Conservation (phyloP, 169 alveolate species). For the Perkinsus marinus region DNA sequence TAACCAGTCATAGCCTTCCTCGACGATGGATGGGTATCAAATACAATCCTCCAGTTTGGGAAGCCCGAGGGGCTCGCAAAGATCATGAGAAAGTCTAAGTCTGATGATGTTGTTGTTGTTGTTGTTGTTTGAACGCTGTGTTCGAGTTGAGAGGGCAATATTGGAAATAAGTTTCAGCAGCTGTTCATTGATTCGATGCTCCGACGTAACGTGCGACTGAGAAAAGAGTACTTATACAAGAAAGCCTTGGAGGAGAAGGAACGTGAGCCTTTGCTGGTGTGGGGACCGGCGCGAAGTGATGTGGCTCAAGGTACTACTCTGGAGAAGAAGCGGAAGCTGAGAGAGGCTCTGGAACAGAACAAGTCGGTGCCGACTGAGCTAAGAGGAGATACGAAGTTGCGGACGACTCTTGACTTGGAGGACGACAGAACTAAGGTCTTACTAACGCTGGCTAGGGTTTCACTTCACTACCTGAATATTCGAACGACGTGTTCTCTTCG, state of each 20-base stretch:
- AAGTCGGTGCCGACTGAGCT: slow-evolving; percentile 56
- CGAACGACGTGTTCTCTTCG: no score
- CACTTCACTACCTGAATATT: no score
- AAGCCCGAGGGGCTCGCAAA: neutral
- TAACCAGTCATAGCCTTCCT: neutral
- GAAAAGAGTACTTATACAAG: slow-evolving; percentile 84
- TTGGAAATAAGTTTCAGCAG: neutral
- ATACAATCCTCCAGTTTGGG: neutral
- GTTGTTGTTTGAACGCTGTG: neutral
- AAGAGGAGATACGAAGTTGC: slow-evolving; percentile 50
- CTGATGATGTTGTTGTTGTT: neutral
- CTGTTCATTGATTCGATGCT: slow-evolving; percentile 50
- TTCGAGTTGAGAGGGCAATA: neutral
- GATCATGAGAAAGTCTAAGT: neutral
- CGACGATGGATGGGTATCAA: neutral
- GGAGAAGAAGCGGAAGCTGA: slow-evolving; percentile 61
- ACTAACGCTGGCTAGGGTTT: neutral
- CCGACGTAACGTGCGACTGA: slow-evolving; percentile 75
- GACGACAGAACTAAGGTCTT: slow-evolving; percentile 57
- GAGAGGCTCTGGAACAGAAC: slow-evolving; percentile 68
- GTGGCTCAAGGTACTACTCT: no score
- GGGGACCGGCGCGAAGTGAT: no score
- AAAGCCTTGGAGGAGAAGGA: slow-evolving; percentile 75
- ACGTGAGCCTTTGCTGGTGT: no score
- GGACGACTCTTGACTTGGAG: slow-evolving; percentile 31